Evolutionary conservation across 192 early-diverging fungal genomes (phyloP).

Genomic region (Coemansia javaensis): DNA sequence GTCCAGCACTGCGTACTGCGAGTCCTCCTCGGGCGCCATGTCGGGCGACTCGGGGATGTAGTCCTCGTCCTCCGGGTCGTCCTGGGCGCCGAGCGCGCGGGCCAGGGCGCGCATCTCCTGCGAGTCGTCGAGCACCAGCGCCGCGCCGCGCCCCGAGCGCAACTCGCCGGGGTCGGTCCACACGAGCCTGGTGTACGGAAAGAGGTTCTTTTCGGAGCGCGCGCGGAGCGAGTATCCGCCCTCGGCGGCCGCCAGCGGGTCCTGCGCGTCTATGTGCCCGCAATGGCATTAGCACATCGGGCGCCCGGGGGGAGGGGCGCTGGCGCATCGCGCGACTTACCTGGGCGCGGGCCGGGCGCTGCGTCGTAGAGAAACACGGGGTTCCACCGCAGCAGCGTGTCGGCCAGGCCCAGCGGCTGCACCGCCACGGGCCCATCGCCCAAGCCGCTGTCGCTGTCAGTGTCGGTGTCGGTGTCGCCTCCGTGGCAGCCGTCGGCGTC

Average conservation of each 20-base stretch:
- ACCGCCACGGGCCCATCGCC: neutral
- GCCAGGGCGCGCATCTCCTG: neutral
- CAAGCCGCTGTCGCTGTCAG: neutral
- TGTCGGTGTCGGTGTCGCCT: neutral
- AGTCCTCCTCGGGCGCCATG: conserved; percentile 3
- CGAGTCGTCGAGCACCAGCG: conserved; percentile 6
- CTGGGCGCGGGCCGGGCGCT: neutral
- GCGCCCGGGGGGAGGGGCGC: no score
- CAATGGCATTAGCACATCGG: no score
- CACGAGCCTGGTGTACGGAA: conserved; percentile 45
- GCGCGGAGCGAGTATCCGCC: conserved; percentile 33
- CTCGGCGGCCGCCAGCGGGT: conserved; percentile 5
- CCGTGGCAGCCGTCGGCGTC: neutral
- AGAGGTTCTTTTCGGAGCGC: conserved; percentile 40
- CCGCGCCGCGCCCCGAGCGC: conserved; percentile 4
- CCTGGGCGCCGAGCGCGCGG: conserved; percentile 4
- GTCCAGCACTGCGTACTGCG: conserved; percentile 3
- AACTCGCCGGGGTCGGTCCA: conserved; percentile 37
- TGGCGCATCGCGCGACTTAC: no score
- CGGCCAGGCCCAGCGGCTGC: neutral
- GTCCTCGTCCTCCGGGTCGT: conserved; percentile 41
- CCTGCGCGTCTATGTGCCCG: no score
- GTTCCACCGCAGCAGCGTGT: conserved; percentile 5
- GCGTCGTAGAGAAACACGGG: conserved; percentile 7
- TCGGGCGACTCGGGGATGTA: conserved; percentile 35